Percentiles rank a stretch among this genome's conserved stretches.
phyloP scores from a whole-genome alignment of 2,329 filamentous ascomycete species.

The Microdochium paspali region DNA sequence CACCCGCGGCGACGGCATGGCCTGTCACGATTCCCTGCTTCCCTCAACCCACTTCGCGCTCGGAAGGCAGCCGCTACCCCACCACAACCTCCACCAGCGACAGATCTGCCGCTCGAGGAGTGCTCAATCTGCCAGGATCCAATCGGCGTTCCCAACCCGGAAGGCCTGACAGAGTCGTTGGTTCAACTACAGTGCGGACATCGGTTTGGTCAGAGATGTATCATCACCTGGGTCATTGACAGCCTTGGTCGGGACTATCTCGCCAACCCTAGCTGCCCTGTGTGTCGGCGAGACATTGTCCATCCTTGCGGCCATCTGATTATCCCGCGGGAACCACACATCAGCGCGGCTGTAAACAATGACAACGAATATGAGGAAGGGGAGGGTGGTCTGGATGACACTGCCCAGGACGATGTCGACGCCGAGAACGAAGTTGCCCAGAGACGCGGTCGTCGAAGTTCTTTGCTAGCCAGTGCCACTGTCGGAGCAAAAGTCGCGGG shows the following conservation, averaged over 20 bases:
- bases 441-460: neutral
- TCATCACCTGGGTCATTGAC: constrained; percentile 30
- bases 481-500: neutral
- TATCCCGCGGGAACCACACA: neutral
- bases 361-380: neutral
- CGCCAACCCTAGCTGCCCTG: constrained; percentile 23
- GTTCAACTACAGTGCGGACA: constrained; percentile 31
- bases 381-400: neutral
- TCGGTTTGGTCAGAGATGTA: constrained; percentile 30
- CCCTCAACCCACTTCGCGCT: constrained; percentile 9
- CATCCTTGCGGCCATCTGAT: neutral
- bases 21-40: neutral
- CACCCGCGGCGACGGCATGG: neutral
- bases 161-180: constrained; percentile 29
- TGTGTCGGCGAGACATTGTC: neutral
- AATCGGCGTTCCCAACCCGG: constrained; percentile 24
- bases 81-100: neutral
- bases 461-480: neutral
- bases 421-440: neutral
- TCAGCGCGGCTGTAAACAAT: neutral
- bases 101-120: constrained; percentile 10
- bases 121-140: constrained; percentile 34
- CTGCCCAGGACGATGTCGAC: neutral
- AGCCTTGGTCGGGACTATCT: constrained; percentile 22
- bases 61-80: constrained; percentile 8